These are phyloP conservation scores for Dinochytrium kinnereticum DNA, from an alignment of 371 early-diverging fungal genomes.

Conservation along the genomic window DNA sequence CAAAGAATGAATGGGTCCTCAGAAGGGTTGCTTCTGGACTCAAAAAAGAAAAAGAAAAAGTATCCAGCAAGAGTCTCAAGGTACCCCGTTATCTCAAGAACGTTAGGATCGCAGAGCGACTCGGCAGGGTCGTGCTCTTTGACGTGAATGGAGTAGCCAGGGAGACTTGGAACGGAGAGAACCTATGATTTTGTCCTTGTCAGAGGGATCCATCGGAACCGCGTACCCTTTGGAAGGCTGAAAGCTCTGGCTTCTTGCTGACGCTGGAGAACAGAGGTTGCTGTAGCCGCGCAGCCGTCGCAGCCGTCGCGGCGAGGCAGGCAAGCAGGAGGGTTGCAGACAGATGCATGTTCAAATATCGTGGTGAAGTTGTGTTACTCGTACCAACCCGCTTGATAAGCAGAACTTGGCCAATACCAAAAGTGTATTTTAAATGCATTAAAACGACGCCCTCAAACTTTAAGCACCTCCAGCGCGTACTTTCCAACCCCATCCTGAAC, in stretches of 20 bases:
- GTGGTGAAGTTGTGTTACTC: too few species aligned
- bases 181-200: background rate
- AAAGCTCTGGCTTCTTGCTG: background rate
- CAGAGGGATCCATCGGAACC: background rate
- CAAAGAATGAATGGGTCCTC: slow-evolving; percentile 82
- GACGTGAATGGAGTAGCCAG: background rate
- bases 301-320: background rate
- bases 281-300: background rate
- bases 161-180: background rate
- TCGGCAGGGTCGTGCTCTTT: background rate
- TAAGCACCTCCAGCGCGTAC: slow-evolving; percentile 42
- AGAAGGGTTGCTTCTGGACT: slow-evolving; percentile 73
- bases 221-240: background rate
- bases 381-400: too few species aligned
- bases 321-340: too few species aligned
- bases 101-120: background rate
- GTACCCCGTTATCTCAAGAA: slow-evolving; percentile 27
- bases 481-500: slow-evolving; percentile 38
- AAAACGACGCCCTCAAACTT: slow-evolving; percentile 26
- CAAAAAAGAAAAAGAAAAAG: slow-evolving; percentile 90
- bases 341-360: too few species aligned
- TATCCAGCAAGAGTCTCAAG: slow-evolving; percentile 33
- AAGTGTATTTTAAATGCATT: too few species aligned
- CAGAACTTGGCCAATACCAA: too few species aligned
- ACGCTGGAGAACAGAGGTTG: background rate